These are phyloP conservation scores for Phytophthora meadii DNA, from an alignment of 352 stramenopile genomes.

Conservation along the genomic window DNA sequence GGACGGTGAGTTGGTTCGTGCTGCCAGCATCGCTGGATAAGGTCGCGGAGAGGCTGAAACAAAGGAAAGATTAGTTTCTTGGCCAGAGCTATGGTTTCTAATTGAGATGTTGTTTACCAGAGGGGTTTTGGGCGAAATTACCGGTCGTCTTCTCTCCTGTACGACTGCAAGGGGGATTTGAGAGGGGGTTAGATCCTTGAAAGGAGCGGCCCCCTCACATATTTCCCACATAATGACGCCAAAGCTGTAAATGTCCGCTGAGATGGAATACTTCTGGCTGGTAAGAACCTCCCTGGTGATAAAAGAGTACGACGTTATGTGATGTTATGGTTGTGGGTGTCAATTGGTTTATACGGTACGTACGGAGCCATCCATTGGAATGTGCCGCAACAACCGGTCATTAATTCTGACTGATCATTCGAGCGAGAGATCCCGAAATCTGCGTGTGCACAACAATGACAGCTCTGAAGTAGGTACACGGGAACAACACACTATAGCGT, in stretches of 20 bases:
- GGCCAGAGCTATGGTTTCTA: background rate
- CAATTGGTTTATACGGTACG: constrained; percentile 17
- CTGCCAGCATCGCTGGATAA: constrained; percentile 76
- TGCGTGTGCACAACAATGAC: constrained; percentile 8
- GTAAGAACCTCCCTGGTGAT: constrained; percentile 69
- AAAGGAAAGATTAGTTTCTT: background rate
- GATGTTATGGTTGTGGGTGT: background rate
- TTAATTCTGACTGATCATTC: constrained; percentile 54
- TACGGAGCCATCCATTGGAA: constrained; percentile 89
- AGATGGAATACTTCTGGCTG: constrained; percentile 69
- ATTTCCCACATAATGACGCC: constrained; percentile 86
- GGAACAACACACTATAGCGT: background rate
- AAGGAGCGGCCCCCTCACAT: constrained; percentile 67
- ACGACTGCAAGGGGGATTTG: constrained; percentile 73
- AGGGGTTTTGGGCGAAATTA: constrained; percentile 66
- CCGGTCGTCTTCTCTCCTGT: constrained; percentile 65
- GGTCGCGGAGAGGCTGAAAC: constrained; percentile 57
- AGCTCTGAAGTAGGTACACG: background rate
- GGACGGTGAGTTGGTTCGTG: constrained; percentile 60
- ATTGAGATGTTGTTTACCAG: constrained; percentile 29
- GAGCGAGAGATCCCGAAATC: constrained; percentile 84
- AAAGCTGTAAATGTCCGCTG: constrained; percentile 85
- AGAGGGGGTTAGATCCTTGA: constrained; percentile 58
- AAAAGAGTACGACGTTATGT: background rate
- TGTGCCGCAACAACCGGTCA: constrained; percentile 81